Base-by-base conservation (phyloP, 192 early-diverging fungal species). In the Coemansia sp. region DNA sequence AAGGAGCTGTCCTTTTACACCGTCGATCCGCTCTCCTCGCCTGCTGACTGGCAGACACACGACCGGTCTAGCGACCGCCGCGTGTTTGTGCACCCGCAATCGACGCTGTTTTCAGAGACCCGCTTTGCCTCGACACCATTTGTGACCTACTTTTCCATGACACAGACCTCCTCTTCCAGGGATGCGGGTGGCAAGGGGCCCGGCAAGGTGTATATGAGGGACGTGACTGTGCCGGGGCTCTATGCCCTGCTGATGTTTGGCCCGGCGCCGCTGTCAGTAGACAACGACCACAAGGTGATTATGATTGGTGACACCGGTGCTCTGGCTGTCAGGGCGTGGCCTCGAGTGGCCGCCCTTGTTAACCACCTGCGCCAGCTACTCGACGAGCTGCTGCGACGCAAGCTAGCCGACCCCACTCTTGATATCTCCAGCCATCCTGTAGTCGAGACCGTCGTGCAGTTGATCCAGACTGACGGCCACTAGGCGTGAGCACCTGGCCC, bases 21-120 rank as follows among this genome's bases (percentile, higher is more conserved):
- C 0, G 79, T 78, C 46, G 80, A 84, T 19, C 70, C 33, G 34
- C 25, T 18, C 15, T 32, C 17, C 24, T 7, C 26, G 0, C 19
- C 5, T 8, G 27, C 38, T 15, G 29, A 43, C 22, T 53, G 66
- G 60, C 35, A 52, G 48, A 19, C 24, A 7, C 50, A 66, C 28
- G 49, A 81, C 29, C 34, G 58, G 44, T 55, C 78, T 20, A 55
- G 53, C 1, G 78, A 81, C 24, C 79, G 82, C 0, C 80, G 89
- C 4, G 85, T 92, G 6, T 93, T 91, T 52, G 40, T 95, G 9
- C 93, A 95, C 46, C 93, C 93, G 11, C 78, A 85, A n/a, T 92
- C 90, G 14, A 77, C 80, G 22, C 42, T 88, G 39, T 90, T 90
- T 57, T 60, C 62, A 10, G 72, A 53, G 29, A 76, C 79, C 27